phyloP scores from a whole-genome alignment of 495 filamentous ascomycete genomes.

The Trichoderma orchidacearum region DNA sequence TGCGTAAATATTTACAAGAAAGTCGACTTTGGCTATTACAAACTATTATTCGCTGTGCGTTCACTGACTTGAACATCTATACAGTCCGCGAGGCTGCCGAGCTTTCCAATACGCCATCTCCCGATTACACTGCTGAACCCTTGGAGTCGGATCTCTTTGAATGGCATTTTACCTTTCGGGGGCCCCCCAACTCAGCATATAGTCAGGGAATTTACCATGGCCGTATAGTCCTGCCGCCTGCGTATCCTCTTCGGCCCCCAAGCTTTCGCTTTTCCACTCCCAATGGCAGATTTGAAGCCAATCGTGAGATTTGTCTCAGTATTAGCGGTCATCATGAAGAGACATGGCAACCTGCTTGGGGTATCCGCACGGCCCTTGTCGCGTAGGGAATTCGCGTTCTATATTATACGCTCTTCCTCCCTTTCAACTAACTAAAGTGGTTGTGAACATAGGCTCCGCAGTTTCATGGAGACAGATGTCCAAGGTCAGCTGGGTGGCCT shows the following conservation, averaged over 20 bases:
- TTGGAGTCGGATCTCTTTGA: conserved; percentile 86
- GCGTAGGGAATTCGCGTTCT: conserved; percentile 17
- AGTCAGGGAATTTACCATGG: conserved; percentile 81
- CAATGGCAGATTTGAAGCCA: conserved; percentile 85
- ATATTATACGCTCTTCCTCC: not conserved
- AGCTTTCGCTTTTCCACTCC: conserved; percentile 91
- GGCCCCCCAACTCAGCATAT: conserved; percentile 73
- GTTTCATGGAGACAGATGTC: conserved; percentile 63
- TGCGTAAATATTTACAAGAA: not conserved
- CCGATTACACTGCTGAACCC: conserved; percentile 71
- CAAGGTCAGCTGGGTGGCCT: conserved; percentile 79
- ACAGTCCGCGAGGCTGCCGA: conserved; percentile 76
- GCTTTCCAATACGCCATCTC: conserved; percentile 59
- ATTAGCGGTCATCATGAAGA: conserved; percentile 96
- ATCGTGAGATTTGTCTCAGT: conserved; percentile 89
- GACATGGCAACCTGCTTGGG: conserved; percentile 97
- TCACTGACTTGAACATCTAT: conserved; percentile 11
- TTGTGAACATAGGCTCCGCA: conserved; percentile 25
- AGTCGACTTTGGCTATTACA: conserved; percentile 1
- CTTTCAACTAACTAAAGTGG: not conserved
- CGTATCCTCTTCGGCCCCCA: conserved; percentile 82
- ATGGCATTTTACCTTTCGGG: conserved; percentile 97
- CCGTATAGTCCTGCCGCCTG: conserved; percentile 76
- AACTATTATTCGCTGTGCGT: conserved; percentile 1
- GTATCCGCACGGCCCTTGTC: conserved; percentile 65